phyloP scores from a whole-genome alignment of 1,139 yeast genomes.

The Sugiyamaella pinicola region DNA sequence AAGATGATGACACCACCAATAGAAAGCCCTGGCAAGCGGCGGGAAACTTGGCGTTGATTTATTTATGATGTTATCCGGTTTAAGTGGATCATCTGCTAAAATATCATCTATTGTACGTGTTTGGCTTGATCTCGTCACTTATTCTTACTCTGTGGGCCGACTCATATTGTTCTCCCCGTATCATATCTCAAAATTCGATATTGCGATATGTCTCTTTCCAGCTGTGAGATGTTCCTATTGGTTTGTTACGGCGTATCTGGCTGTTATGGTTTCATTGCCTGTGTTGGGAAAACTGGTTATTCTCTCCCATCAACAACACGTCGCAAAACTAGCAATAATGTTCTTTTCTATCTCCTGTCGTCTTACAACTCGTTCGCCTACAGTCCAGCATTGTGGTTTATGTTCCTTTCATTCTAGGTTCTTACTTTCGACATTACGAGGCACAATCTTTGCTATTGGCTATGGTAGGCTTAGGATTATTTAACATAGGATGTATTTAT shows the following conservation, averaged over 20 bases:
- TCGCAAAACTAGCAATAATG: conserved; percentile 2
- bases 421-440: conserved; percentile 7
- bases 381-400: conserved; percentile 13
- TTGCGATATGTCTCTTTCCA: conserved; percentile 1
- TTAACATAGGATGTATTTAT: conserved; percentile 9
- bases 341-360: not conserved
- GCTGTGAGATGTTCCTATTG: conserved; percentile 1
- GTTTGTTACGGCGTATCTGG: conserved; percentile 12
- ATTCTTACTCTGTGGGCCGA: not conserved
- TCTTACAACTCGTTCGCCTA: not conserved
- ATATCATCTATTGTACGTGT: conserved; percentile 6
- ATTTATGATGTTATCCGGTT: conserved; percentile 15
- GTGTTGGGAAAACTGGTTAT: conserved; percentile 6
- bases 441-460: not conserved
- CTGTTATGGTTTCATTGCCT: conserved; percentile 5
- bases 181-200: conserved; percentile 1
- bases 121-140: conserved; percentile 10
- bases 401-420: conserved; percentile 6
- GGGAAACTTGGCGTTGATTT: conserved; percentile 17
- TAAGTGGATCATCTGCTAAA: conserved; percentile 6
- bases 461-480: not conserved
- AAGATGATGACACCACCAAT: conserved; percentile 8
- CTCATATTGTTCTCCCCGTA: not conserved
- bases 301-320: not conserved
- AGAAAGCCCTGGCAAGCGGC: conserved; percentile 1